phyloP scores from a whole-genome alignment of 2,329 filamentous ascomycete genomes.

The Diplodia mutila region DNA sequence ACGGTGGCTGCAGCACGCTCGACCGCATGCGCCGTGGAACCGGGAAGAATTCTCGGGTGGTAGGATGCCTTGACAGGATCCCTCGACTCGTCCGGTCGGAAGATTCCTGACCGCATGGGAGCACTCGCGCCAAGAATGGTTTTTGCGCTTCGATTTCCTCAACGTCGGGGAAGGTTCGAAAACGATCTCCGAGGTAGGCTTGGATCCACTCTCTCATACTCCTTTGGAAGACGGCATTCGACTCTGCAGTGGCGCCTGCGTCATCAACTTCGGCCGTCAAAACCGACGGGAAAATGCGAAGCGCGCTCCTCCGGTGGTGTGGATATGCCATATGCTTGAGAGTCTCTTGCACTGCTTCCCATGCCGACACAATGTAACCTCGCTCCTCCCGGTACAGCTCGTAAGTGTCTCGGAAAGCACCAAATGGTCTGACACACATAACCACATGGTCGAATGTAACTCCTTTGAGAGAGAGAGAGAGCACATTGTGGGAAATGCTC shows the following conservation, averaged over 20 bases:
- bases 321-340: neutral
- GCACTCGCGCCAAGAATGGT: no score
- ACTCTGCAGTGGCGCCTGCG: no score
- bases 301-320: no score
- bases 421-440: neutral
- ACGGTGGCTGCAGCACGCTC: neutral
- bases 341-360: neutral
- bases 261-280: neutral
- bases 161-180: no score
- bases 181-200: neutral
- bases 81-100: no score
- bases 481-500: neutral
- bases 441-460: neutral
- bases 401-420: neutral
- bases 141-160: no score
- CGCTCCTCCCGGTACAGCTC: neutral
- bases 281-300: neutral
- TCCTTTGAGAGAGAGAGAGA: neutral
- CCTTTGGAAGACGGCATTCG: neutral
- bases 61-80: neutral
- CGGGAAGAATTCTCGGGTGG: neutral
- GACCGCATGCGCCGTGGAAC: neutral
- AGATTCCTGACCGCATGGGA: no score
- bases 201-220: neutral
- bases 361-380: neutral